Base-by-base conservation (phyloP, 192 early-diverging fungal species). In the Chytriomyces hyalinus region DNA sequence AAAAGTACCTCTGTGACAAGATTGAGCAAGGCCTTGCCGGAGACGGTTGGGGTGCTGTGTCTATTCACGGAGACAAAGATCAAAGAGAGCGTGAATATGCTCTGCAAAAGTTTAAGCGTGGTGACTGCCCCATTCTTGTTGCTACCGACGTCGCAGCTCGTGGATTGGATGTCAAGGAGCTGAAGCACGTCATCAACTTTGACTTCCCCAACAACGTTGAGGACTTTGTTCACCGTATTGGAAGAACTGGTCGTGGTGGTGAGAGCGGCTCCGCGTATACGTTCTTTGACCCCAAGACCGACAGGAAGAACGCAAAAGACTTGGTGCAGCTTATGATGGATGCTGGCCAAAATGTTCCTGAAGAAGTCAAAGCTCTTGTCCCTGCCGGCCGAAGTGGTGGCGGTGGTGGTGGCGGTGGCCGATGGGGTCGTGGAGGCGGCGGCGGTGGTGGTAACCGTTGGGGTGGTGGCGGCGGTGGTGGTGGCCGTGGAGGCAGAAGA, bases 91-190 rank as follows among this genome's bases (percentile, higher is more conserved):
- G 95, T 28, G 89, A 90, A 43, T 83, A 91, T 49, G 94, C 93
- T 4, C 84, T 97, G 17, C 85, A 88, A 45, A 83, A 89, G 5
- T 97, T 97, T 86, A 94, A 92, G 83, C 85, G 84, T 64, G 95
- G 95, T 49, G 84, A 79, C 20, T 88, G 86, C 45, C 94, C 95
- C 11, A 84, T 97, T 68, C 84, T 96, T 84, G 87, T 97, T 57
- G 96, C 96, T 4, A 97, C 96, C 6, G 95, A 97, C 82, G 95
- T 97, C 46, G 96, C 95, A 67, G 94, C 94, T 50, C 91, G 95
- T 80, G 95, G 95, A 62, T 85, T 96, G 22, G 96, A 80, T 79
- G 79, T 81, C 8, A 75, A 73, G 68, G 81, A 82, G 7, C 28
- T 82, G 22, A 70, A 70, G 49, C 79, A 81, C 49, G 95, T 97